phyloP scores from a whole-genome alignment of 192 early-diverging fungal species.

The Gorgonomyces haynaldii region DNA sequence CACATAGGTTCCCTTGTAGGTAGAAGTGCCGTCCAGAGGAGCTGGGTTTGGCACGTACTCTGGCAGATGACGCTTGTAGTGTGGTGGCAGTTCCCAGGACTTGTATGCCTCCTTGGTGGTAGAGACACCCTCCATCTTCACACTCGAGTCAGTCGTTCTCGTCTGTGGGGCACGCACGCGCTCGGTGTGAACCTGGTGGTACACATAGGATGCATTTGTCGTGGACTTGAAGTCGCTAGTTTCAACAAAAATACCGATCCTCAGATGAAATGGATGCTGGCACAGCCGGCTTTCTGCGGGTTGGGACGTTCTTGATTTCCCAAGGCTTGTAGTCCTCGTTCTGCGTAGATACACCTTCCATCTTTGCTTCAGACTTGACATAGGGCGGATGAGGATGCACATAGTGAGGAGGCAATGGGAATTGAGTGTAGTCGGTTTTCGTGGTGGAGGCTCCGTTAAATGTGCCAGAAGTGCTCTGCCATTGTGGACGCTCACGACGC shows the following conservation, averaged over 20 bases:
- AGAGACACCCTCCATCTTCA: constrained; percentile 2
- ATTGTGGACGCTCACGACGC: not conserved
- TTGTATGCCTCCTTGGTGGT: constrained; percentile 7
- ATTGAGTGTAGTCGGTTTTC: constrained; percentile 18
- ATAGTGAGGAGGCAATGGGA: constrained; percentile 16
- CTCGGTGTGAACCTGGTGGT: constrained; percentile 12
- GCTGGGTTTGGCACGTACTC: constrained; percentile 12
- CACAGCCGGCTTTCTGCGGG: constrained; percentile 9
- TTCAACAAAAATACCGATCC: constrained; percentile 18
- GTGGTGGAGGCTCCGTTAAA: constrained; percentile 31
- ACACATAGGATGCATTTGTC: constrained; percentile 25
- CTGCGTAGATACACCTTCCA: constrained; percentile 25
- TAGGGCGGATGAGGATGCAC: constrained; percentile 16
- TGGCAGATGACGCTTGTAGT: constrained; percentile 8
- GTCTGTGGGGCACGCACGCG: constrained; percentile 3
- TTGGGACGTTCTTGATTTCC: constrained; percentile 12
- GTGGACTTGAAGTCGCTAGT: constrained; percentile 35
- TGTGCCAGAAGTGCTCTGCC: constrained; percentile 16
- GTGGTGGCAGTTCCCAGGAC: constrained; percentile 5
- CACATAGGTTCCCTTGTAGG: constrained; percentile 8
- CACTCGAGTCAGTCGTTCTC: constrained; percentile 1
- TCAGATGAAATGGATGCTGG: constrained; percentile 16
- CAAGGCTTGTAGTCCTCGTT: constrained; percentile 24
- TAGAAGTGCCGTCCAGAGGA: constrained; percentile 27
- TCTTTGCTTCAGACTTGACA: constrained; percentile 22